Conservation (phyloP, 495 filamentous ascomycete genomes). For the Talaromyces nanjingensis region DNA sequence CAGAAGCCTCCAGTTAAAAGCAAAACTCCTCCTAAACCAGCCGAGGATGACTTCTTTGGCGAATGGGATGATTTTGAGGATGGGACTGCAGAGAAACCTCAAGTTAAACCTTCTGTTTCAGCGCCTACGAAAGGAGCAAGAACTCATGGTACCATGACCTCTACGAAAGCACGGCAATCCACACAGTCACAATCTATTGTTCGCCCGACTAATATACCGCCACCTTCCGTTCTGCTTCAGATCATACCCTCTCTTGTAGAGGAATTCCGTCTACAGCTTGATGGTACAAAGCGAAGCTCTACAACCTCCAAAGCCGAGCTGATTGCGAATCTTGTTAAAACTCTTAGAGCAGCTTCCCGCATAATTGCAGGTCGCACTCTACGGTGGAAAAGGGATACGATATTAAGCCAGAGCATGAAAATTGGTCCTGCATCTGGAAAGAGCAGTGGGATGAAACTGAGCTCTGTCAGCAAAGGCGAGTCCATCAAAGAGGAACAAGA, state of each 20-base stretch:
- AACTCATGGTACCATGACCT: not conserved
- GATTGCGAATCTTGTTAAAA: slow-evolving; percentile 26
- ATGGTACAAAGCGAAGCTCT: not conserved
- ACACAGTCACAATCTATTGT: slow-evolving; percentile 21
- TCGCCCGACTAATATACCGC: slow-evolving; percentile 83
- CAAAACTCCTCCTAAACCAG: not conserved
- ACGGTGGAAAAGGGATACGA: slow-evolving; percentile 83
- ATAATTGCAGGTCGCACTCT: slow-evolving; percentile 79
- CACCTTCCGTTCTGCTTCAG: slow-evolving; percentile 74
- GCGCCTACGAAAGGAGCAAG: not conserved
- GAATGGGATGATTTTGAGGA: slow-evolving; percentile 39
- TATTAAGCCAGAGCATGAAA: slow-evolving; percentile 80
- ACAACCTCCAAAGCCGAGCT: not conserved
- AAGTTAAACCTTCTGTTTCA: not conserved
- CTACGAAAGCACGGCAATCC: not conserved
- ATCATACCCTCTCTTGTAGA: slow-evolving; percentile 63
- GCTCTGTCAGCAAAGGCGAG: slow-evolving; percentile 72
- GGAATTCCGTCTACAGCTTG: slow-evolving; percentile 19
- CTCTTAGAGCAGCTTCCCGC: slow-evolving; percentile 62
- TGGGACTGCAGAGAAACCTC: slow-evolving; percentile 12
- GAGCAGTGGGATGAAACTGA: slow-evolving; percentile 79
- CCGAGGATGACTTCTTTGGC: slow-evolving; percentile 19
- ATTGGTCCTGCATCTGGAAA: slow-evolving; percentile 67
- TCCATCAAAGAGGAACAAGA: slow-evolving; percentile 79
- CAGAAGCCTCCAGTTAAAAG: not conserved